Percentiles rank a stretch among this genome's conserved stretches.
These are phyloP conservation scores for Fraxinus ornus DNA, from an alignment of 305 asterid genomes.

Conservation along the genomic window DNA sequence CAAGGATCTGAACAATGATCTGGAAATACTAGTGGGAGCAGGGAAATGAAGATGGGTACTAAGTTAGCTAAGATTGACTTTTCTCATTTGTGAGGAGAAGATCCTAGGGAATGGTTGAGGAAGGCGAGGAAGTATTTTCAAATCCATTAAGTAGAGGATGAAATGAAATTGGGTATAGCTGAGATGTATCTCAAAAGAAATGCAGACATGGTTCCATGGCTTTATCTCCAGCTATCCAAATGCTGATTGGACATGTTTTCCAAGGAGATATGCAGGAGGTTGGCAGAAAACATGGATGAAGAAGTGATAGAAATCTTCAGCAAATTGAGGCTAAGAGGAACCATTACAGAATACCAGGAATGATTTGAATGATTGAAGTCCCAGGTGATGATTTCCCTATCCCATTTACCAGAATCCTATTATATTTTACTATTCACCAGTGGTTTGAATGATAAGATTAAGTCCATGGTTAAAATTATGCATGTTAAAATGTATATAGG, in stretches of 20 bases:
- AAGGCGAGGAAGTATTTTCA: background rate
- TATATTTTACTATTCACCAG: background rate
- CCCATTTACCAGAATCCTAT: background rate
- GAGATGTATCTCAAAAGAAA: too few relatives aligned
- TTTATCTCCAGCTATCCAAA: background rate
- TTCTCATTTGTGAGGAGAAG: too few relatives aligned
- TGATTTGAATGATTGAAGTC: too few relatives aligned
- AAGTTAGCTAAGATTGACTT: too few relatives aligned
- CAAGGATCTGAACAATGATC: too few relatives aligned
- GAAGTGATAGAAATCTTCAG: background rate
- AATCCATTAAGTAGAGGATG: background rate
- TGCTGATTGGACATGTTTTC: background rate
- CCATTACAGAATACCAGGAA: background rate
- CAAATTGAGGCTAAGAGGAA: background rate
- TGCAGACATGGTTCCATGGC: background rate
- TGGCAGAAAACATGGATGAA: background rate
- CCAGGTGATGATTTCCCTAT: background rate
- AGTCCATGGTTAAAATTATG: background rate
- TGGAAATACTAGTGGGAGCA: too few relatives aligned
- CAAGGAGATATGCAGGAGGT: background rate
- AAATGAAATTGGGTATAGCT: background rate
- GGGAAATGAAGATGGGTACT: too few relatives aligned
- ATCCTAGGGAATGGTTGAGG: too few relatives aligned
- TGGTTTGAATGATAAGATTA: background rate
- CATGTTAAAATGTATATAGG: too few relatives aligned